A percentile compares a stretch with the other conserved stretches of the same genome.
These are phyloP conservation scores for Blastocystis sp. DNA, from an alignment of 352 stramenopile genomes.

Conservation along the genomic window DNA sequence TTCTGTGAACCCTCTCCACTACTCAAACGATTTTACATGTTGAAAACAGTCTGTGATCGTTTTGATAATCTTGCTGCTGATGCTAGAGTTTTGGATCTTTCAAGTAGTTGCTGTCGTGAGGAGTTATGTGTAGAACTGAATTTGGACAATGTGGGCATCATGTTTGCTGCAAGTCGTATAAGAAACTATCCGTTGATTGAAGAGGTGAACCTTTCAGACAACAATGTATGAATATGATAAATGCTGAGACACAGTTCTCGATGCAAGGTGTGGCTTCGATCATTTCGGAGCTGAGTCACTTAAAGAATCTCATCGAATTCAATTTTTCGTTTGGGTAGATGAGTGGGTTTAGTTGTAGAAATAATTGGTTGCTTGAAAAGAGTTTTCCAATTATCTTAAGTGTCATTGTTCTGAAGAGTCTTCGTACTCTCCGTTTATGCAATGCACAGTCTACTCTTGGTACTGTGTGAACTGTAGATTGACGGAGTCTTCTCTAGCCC, in stretches of 20 bases:
- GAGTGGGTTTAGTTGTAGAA: neutral
- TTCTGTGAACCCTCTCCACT: neutral
- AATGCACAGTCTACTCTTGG: neutral
- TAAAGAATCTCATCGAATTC: neutral
- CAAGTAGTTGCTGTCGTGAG: neutral
- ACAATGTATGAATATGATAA: neutral
- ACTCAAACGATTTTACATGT: neutral
- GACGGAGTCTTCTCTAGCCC: neutral
- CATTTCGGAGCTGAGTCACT: neutral
- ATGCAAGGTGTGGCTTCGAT: neutral
- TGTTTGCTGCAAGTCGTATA: neutral
- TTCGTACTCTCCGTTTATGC: neutral
- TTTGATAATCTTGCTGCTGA: neutral
- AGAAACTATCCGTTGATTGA: neutral
- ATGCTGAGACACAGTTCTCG: neutral
- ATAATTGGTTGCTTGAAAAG: conserved; percentile 33
- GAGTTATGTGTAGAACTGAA: neutral
- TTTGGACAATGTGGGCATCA: neutral
- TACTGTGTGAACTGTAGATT: neutral
- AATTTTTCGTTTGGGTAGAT: neutral
- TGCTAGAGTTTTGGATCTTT: neutral
- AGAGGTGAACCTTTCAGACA: conserved; percentile 17
- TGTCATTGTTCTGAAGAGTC: neutral
- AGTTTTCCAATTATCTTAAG: neutral
- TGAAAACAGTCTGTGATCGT: neutral